Evolutionary conservation across 345 rosid species (phyloP), one percentile per base, ranked within the genome.

Genomic region (Boechera divaricarpa): DNA sequence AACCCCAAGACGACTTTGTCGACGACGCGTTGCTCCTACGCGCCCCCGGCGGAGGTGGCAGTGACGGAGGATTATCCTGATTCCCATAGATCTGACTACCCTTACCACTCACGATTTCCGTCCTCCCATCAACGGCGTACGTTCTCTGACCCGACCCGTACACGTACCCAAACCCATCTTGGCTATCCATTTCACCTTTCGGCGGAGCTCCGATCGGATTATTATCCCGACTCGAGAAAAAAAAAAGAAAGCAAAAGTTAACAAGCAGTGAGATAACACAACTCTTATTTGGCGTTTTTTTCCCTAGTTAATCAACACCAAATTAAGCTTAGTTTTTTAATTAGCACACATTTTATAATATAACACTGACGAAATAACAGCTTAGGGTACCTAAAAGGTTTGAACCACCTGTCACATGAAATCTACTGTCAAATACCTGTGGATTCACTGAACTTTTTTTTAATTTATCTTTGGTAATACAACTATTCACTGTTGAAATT

Each of bases 91-190:
- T 84, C 86, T 84, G 83, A 65, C 64, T 86, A 51, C 74, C 48
- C 75, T 78, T 89, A 26, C 87, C 89, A 67, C 90, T 81, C 35
- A 86, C 87, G 26, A 88, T 84, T 83, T 84, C 87, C 44, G 51
- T 61, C 45, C 85, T 79, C 53, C 83, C 56, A 15, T 76, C 86
- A 12, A 55, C 73, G 0, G 33, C 67, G 55, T 61, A 76, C 0
- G 78, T 31, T 59, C 73, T 69, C 44, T 39, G 44, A 39, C 44
- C 44, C 44, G 84, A 81, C 21, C 85, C 86, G 77, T 60, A 79
- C 21, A 84, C 86, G 77, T 60, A 79, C n/a, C 70, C 72, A 18
- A 49, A 59, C 35, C 74, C 73, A 59, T 49, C 54, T 1, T 47
- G 38, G 31, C 41, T 73, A 41, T 81, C 85, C 87, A 83, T 88